Base-by-base conservation (phyloP, 345 rosid species). In the Dipteronia dyeriana region DNA sequence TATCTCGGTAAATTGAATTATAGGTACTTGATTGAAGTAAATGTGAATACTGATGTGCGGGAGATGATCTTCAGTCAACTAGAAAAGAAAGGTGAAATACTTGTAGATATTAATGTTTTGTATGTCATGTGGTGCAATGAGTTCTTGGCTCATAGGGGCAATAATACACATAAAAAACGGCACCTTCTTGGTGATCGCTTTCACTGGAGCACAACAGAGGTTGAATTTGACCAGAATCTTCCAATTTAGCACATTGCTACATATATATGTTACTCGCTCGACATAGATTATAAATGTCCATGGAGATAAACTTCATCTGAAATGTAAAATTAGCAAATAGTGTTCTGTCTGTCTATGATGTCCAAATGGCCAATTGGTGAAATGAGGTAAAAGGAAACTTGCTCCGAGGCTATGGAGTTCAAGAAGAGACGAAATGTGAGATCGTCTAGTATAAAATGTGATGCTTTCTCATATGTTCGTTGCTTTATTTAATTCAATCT, bases 341-440 rank as follows among this genome's bases (percentile, higher is more conserved):
- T 76, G 13, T 12, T 49, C 1, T 29, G 70, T 59, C 79, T 81
- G 9, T 7, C 31, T 7, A 61, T 81, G 81, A 59, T 78, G 12
- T 73, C 81, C 0, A 75, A 56, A 23, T 73, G 73, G 63, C 45
- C 45, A 41, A 29, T 73, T 2, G 19, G 60, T 2, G 47, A 25
- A 7, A 26, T 11, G 2, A 74, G 74, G 49, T 73, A 41, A 23
- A 57, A n/a, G 22, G 68, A 79, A 16, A 79, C 77, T 4, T 73
- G 74, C 23, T 8, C 34, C 5, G 49, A 73, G 57, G 73, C 11
- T 1, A 73, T 14, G 14, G 22, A 47, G 16, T 72, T 78, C 65
- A 13, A 29, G 13, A 26, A 9, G 10, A 11, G 38, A 34, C 0
- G 11, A 3, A 39, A 12, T 19, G 54, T 54, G 38, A 41, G 25